Conservation (phyloP, 2,329 filamentous ascomycete genomes). For the Fusarium verrucosum region DNA sequence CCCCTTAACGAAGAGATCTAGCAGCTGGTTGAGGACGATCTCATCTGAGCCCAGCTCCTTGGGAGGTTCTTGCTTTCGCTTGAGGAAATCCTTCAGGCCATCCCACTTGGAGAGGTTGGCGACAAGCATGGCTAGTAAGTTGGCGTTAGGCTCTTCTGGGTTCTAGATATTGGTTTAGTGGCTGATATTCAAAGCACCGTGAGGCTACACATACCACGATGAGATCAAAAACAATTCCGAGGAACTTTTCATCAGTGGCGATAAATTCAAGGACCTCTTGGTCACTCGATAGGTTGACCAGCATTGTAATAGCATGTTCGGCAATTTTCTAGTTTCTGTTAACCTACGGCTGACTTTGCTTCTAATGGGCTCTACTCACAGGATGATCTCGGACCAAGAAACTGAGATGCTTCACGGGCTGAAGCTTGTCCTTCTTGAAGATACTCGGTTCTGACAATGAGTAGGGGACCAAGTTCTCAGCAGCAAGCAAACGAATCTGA, state of each 20-base stretch:
- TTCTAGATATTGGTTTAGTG: constrained; percentile 58
- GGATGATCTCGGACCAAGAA: constrained; percentile 84
- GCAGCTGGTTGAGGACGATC: constrained; percentile 84
- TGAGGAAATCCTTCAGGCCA: constrained; percentile 73
- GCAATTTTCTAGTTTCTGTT: constrained; percentile 75
- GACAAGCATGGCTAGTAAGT: constrained; percentile 88
- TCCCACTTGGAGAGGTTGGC: constrained; percentile 90
- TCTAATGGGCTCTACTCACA: constrained; percentile 58
- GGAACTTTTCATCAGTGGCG: constrained; percentile 80
- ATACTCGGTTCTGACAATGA: constrained; percentile 76
- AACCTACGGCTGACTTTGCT: background rate
- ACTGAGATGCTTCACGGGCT: constrained; percentile 87
- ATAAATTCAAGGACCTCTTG: constrained; percentile 76
- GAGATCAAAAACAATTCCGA: constrained; percentile 76
- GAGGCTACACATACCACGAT: constrained; percentile 70
- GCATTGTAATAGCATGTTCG: constrained; percentile 90
- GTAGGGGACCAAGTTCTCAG: constrained; percentile 87
- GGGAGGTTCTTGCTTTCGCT: constrained; percentile 73
- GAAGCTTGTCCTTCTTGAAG: constrained; percentile 83
- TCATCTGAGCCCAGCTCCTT: constrained; percentile 76
- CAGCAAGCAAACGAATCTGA: constrained; percentile 85
- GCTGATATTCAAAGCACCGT: background rate
- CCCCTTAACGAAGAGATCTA: constrained; percentile 96
- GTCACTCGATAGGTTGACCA: constrained; percentile 86
- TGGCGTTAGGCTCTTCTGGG: constrained; percentile 80